Evolutionary conservation across 73 alveolate species (phyloP).

Genomic region (Tetrahymena borealis): DNA sequence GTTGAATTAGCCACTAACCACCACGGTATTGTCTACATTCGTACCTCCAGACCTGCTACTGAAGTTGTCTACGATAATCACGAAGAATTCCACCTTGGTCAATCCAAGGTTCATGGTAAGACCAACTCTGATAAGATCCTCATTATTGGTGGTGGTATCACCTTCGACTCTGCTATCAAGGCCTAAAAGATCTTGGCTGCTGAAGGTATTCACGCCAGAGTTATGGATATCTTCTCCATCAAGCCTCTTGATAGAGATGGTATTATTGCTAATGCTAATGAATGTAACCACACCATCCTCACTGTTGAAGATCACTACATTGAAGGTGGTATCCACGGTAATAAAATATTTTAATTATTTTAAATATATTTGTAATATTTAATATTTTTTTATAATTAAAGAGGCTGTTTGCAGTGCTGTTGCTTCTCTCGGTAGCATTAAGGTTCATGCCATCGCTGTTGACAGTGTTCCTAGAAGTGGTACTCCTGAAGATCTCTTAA

Average conservation of each 20-base stretch:
- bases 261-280: slow-evolving; percentile 33
- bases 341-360: neutral
- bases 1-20: slow-evolving; percentile 65
- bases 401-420: slow-evolving; percentile 61
- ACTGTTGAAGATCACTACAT: slow-evolving; percentile 75
- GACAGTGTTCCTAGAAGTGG: slow-evolving; percentile 69
- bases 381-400: neutral
- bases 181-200: slow-evolving; percentile 53
- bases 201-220: slow-evolving; percentile 53
- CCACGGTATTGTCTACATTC: slow-evolving; percentile 50
- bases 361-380: neutral
- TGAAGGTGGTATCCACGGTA: slow-evolving; percentile 69
- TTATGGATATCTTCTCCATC: slow-evolving; percentile 59
- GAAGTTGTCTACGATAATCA: slow-evolving; percentile 43
- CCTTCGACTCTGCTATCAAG: slow-evolving; percentile 50
- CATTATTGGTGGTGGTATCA: slow-evolving; percentile 68
- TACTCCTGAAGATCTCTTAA: slow-evolving; percentile 54
- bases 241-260: slow-evolving; percentile 63
- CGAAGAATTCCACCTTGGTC: slow-evolving; percentile 54
- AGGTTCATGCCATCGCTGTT: slow-evolving; percentile 46
- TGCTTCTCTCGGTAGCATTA: slow-evolving; percentile 38
- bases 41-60: slow-evolving; percentile 64
- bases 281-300: slow-evolving; percentile 29
- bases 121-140: slow-evolving; percentile 44
- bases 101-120: slow-evolving; percentile 33